Evolutionary conservation across 495 filamentous ascomycete species (phyloP).

Genomic region (Achaetomiella virescens): DNA sequence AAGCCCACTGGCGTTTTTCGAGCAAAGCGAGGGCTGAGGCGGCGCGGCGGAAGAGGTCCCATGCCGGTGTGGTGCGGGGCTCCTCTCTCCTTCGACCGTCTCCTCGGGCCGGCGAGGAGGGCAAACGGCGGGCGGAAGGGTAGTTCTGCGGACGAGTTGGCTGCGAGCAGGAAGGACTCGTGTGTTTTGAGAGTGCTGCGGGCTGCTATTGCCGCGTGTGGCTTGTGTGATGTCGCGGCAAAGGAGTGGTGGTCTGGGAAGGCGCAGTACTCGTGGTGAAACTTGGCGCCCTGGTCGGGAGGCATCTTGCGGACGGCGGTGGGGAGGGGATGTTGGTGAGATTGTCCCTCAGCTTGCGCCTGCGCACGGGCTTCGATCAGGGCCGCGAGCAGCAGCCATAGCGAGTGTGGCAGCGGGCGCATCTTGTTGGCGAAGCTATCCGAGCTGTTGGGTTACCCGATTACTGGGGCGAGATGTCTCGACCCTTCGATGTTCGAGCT

Average conservation of each 20-base stretch:
- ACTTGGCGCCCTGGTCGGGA: conserved; percentile 76
- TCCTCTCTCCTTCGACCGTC: background rate
- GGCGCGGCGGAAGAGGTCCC: conserved; percentile 24
- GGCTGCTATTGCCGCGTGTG: conserved; percentile 13
- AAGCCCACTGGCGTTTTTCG: conserved; percentile 57
- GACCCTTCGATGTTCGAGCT: background rate
- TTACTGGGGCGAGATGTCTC: no score
- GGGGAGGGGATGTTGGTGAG: conserved; percentile 33
- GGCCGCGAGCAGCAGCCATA: conserved; percentile 42
- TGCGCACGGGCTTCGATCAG: conserved; percentile 27
- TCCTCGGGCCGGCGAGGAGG: conserved; percentile 19
- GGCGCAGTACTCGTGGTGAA: conserved; percentile 58
- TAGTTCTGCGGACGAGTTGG: conserved; percentile 27
- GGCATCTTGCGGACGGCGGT: conserved; percentile 66
- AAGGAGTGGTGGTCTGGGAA: conserved; percentile 27
- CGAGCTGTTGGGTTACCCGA: background rate
- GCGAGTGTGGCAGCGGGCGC: conserved; percentile 44
- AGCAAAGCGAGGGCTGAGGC: conserved; percentile 35
- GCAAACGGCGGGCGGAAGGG: conserved; percentile 36
- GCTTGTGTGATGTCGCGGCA: conserved; percentile 11
- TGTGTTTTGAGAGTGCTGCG: conserved; percentile 11
- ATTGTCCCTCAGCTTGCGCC: conserved; percentile 1
- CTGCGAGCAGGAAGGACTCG: conserved; percentile 19
- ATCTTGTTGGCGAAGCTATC: conserved; percentile 29
- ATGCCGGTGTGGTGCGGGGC: background rate